phyloP scores from a whole-genome alignment of 192 early-diverging fungal genomes.

The Backusella mclennaniae region DNA sequence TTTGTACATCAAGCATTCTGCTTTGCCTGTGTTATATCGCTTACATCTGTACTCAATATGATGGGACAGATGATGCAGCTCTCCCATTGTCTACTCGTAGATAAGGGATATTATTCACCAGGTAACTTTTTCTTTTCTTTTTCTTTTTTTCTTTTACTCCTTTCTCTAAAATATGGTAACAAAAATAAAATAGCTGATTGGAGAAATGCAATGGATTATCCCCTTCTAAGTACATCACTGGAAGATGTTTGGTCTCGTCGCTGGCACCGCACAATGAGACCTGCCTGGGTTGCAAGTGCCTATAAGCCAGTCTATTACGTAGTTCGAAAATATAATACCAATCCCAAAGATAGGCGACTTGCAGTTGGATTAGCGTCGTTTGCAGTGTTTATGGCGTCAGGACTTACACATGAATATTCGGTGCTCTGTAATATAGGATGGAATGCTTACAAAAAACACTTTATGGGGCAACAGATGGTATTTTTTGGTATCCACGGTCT shows the following conservation, averaged over 20 bases:
- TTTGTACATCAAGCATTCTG: slow-evolving; percentile 2
- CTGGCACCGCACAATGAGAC: slow-evolving; percentile 17
- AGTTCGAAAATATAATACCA: background rate
- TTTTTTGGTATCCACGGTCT: slow-evolving; percentile 18
- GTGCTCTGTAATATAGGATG: slow-evolving; percentile 14
- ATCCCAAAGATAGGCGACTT: background rate
- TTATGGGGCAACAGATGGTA: slow-evolving; percentile 7
- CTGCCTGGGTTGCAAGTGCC: slow-evolving; percentile 6
- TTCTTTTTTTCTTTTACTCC: no score
- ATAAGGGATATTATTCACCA: slow-evolving; percentile 11
- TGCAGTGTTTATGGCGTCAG: slow-evolving; percentile 11
- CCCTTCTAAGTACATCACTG: background rate
- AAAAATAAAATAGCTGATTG: slow-evolving; percentile 9
- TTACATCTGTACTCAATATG: slow-evolving; percentile 10
- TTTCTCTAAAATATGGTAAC: background rate
- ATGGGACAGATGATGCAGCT: slow-evolving; percentile 6
- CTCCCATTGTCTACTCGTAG: slow-evolving; percentile 5
- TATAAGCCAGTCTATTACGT: slow-evolving; percentile 15
- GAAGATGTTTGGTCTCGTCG: slow-evolving; percentile 19
- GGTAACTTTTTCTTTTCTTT: background rate
- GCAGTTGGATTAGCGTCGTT: background rate
- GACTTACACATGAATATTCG: slow-evolving; percentile 12
- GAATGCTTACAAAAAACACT: background rate
- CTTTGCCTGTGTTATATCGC: background rate
- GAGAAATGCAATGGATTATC: slow-evolving; percentile 18